Evolutionary conservation across 1,284 basidiomycete species (phyloP), one percentile per base, ranked within the genome.

Genomic region (Inonotus obliquus): DNA sequence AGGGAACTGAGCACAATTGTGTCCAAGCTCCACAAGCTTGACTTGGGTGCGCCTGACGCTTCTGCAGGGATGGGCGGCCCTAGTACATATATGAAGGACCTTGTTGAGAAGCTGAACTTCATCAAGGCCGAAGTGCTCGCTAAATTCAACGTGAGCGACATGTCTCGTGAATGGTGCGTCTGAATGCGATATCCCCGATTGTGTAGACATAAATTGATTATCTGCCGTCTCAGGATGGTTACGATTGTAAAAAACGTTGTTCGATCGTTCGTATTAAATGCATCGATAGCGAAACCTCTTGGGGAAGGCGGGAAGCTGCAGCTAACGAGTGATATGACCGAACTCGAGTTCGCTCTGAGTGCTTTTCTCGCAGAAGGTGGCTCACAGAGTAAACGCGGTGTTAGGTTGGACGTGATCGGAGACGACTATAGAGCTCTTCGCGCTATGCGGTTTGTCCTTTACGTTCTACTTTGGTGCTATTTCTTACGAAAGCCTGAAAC

Each of bases 241-340:
- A 76, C 76, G 1, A 83, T 94, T 48, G 88, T 87, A 63, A 86
- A 85, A 67, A 87, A 87, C 71, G 84, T 90, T 29, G 87, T 96
- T 54, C 82, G 82, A 65, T 89, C 85, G 1, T 98, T 98, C 74
- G 83, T 98, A 9, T 73, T 97, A 54, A 93, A 98, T 69, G 89
- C 91, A 11, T 94, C 92, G 17, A 92, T 98, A 59, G 89, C 89
- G 11, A 86, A 86, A 66, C 94, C 94, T 0, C 79, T 97, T 3
- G 88, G 91, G 13, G 96, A 98, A 76, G 84, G 83, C 63, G 92
- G 94, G 1, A 96, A 96, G 70, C 80, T 98, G 38, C 92, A 95
- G 73, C 79, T 98, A 63, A 93, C 94, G 59, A 91, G 87, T 57
- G 96, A 98, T 72, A 96, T 97, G 93, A 91, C 96, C 0, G 92